Evolutionary conservation across 768 basidiomycete genomes (phyloP).

Genomic region (Pholiota conissans): DNA sequence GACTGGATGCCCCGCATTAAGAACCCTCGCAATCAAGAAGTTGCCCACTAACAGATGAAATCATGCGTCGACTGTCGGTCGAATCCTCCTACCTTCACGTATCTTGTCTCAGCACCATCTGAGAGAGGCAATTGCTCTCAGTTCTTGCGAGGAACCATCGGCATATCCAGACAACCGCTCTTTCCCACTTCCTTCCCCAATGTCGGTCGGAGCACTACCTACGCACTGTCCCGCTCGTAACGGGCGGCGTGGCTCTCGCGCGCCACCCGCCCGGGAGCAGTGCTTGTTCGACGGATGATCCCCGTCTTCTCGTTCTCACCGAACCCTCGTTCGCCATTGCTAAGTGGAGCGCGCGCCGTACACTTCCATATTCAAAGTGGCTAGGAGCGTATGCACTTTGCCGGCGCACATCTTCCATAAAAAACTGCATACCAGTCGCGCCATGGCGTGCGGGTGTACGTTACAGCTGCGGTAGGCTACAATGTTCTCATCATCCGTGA

Average conservation of each 20-base stretch:
- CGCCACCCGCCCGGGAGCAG: not conserved
- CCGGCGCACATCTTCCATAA: not conserved
- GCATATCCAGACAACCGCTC: not conserved
- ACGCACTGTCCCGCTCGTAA: not conserved
- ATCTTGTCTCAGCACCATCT: constrained; percentile 10
- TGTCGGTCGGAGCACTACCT: not conserved
- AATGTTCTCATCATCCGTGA: not conserved
- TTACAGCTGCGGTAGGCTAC: not conserved
- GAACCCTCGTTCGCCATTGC: not conserved
- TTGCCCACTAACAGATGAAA: not conserved
- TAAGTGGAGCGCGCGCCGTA: not conserved
- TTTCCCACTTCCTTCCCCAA: not conserved
- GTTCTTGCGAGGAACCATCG: not conserved
- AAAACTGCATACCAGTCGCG: not conserved
- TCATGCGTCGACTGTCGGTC: not conserved
- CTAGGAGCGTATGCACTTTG: not conserved
- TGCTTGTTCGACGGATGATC: constrained; percentile 5
- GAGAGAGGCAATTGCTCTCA: not conserved
- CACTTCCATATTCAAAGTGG: not conserved
- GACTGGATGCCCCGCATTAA: not conserved
- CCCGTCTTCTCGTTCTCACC: not conserved
- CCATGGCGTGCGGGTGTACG: not conserved
- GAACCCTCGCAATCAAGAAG: not conserved
- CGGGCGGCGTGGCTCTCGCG: not conserved
- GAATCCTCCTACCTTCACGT: constrained; percentile 12